Evolutionary conservation across 2,329 filamentous ascomycete genomes (phyloP), one percentile per base, ranked within the genome.

Genomic region (Diaporthe nobilis): DNA sequence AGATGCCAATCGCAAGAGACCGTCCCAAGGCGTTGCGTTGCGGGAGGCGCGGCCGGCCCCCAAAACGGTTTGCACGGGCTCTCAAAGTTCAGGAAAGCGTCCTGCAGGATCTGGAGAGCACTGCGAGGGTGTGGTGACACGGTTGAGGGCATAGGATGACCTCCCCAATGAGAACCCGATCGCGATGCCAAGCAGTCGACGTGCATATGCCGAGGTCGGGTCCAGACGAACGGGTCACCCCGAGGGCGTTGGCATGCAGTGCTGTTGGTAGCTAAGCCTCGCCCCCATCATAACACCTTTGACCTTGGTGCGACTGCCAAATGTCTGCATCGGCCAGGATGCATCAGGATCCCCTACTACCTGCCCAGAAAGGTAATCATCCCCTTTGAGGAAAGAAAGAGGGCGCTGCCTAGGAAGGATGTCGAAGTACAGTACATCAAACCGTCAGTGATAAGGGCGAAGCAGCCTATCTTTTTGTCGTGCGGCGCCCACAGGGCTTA

Each of bases 161-260:
- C 34, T 53, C 39, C 65, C 65, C 65, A 70, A 55, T 55, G 65
- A 55, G 49, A 55, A 70, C 15, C 13, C 47, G 65, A 70, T 70
- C 65, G 65, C 65, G 65, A 70, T 70, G 65, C 65, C 65, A 70
- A 70, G 65, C 49, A 55, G 65, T 34, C 47, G 31, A 17, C 49
- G 34, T 42, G 65, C 65, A 70, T 70, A 42, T 70, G 65, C 65
- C 65, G 47, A 55, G 65, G 65, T 70, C 49, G 65, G 65, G 65
- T 70, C 65, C 65, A 70, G 65, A 70, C 49, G 65, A 70, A 70
- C 65, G 65, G 65, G 65, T 70, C 65, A 70, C 65, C 65, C 65
- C 65, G 65, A 70, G 65, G n/a, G 49, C 44, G 22, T 55, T 42
- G 49, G 34, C 49, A 17, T 31, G 65, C 65, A 70, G 65, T 70